Percentiles rank a stretch among this genome's conserved stretches.
phyloP scores from a whole-genome alignment of 164 flowering plant genomes.

The Paratinospora sagittata region DNA sequence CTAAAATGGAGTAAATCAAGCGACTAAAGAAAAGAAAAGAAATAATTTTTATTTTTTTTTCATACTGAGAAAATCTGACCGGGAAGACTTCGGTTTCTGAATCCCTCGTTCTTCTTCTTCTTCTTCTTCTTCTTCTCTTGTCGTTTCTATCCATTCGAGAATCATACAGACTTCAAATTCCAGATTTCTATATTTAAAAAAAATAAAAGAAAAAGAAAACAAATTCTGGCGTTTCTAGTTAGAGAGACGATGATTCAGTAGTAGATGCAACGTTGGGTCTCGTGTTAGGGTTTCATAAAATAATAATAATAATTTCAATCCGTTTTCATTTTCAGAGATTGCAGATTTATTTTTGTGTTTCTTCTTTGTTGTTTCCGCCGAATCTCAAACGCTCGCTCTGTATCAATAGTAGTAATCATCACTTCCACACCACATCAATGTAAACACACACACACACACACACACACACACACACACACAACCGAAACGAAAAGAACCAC shows the following conservation, averaged over 20 bases:
- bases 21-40: background rate
- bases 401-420: background rate
- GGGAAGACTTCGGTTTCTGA: background rate
- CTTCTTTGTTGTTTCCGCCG: background rate
- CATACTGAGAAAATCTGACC: background rate
- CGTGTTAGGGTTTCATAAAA: background rate
- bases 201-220: no score
- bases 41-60: no score
- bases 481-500: background rate
- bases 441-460: no score
- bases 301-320: background rate
- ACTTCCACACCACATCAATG: background rate
- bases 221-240: no score
- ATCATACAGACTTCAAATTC: background rate
- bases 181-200: no score
- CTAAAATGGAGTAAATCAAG: background rate
- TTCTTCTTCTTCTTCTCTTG: background rate
- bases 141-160: background rate
- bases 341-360: no score
- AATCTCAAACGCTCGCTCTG: slow-evolving; percentile 1
- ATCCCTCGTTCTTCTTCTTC: background rate
- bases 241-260: background rate
- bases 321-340: background rate
- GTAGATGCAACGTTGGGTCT: background rate
- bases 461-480: background rate